These are phyloP conservation scores for Barnettozyma californica DNA, from an alignment of 805 yeast species.

Conservation along the genomic window DNA sequence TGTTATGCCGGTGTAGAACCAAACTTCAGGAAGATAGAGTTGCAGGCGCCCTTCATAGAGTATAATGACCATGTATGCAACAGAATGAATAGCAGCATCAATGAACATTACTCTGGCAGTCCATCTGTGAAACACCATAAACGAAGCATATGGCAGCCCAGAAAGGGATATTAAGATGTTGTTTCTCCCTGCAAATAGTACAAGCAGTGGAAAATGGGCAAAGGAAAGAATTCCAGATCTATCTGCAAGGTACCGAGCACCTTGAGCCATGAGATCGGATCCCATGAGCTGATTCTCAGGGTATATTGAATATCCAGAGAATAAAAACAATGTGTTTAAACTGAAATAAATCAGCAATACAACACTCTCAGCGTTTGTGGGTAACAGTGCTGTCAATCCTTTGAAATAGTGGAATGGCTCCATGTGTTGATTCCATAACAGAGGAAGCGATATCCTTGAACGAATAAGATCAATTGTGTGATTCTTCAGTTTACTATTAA, in stretches of 20 bases:
- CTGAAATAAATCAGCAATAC: constrained; percentile 29
- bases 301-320: constrained; percentile 10
- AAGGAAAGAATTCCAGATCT: constrained; percentile 26
- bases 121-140: constrained; percentile 67
- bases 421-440: constrained; percentile 18
- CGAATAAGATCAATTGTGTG: constrained; percentile 13
- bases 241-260: constrained; percentile 14
- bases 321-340: constrained; percentile 12
- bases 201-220: constrained; percentile 46
- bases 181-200: constrained; percentile 68
- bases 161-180: constrained; percentile 57
- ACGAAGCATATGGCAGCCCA: constrained; percentile 58
- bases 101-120: constrained; percentile 42
- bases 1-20: constrained; percentile 18
- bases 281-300: constrained; percentile 19
- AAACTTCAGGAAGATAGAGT: not conserved
- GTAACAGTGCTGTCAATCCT: constrained; percentile 16
- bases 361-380: constrained; percentile 22
- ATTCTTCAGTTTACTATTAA: constrained; percentile 15
- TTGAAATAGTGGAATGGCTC: constrained; percentile 14
- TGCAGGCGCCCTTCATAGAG: not conserved
- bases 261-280: constrained; percentile 6
- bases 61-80: constrained; percentile 18
- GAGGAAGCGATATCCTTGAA: constrained; percentile 15
- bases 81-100: constrained; percentile 42